phyloP scores from a whole-genome alignment of 768 basidiomycete species.

The Rossbeevera mucosa region DNA sequence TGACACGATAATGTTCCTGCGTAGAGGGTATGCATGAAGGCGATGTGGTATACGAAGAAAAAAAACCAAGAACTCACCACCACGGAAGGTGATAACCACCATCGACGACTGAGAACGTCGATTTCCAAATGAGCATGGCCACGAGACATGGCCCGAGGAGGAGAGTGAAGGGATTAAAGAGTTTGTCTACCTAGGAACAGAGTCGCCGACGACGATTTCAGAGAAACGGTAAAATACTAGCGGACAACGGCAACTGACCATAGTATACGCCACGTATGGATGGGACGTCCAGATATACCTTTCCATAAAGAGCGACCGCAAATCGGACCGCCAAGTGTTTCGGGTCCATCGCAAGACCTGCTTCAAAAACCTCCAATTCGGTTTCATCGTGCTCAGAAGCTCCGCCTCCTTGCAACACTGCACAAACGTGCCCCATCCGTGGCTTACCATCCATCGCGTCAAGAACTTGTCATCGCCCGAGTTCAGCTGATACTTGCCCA shows the following conservation, averaged over 20 bases:
- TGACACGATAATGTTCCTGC: slow-evolving; percentile 64
- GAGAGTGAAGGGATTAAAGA: slow-evolving; percentile 83
- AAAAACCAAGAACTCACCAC: slow-evolving; percentile 51
- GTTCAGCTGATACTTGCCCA: slow-evolving; percentile 92
- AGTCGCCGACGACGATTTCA: background rate
- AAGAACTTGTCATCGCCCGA: slow-evolving; percentile 93
- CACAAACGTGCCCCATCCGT: slow-evolving; percentile 94
- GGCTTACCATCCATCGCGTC: slow-evolving; percentile 94
- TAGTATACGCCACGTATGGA: slow-evolving; percentile 72
- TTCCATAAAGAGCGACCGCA: slow-evolving; percentile 86
- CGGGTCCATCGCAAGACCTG: slow-evolving; percentile 91
- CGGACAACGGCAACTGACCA: slow-evolving; percentile 46
- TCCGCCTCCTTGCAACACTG: slow-evolving; percentile 84
- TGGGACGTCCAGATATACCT: slow-evolving; percentile 82
- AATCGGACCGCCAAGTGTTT: slow-evolving; percentile 90
- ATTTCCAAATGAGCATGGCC: slow-evolving; percentile 71
- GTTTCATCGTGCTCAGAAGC: slow-evolving; percentile 90
- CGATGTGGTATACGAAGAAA: background rate
- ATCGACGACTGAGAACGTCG: slow-evolving; percentile 57
- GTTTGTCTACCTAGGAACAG: slow-evolving; percentile 62
- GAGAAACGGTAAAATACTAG: background rate
- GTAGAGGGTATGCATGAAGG: background rate
- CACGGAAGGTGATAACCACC: slow-evolving; percentile 80
- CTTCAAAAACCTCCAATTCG: slow-evolving; percentile 93
- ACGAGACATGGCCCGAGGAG: slow-evolving; percentile 82